A percentile compares a stretch with the other conserved stretches of the same genome.
Evolutionary conservation across 225 moss, liverwort and hornwort genomes (phyloP).

Genomic region (Thuidium tamariscinum): DNA sequence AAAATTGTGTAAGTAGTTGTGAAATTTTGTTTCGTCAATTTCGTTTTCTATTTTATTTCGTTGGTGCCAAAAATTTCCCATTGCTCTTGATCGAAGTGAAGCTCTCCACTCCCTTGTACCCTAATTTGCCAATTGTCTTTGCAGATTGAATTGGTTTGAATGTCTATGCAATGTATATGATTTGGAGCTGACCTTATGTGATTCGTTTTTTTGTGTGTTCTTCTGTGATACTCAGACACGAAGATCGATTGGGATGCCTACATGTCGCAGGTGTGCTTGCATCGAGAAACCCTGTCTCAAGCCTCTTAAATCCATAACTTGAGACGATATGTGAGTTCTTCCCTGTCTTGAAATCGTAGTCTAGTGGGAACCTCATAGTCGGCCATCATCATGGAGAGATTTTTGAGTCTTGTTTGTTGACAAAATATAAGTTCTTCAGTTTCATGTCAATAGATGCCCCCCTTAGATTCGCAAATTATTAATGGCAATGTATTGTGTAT

Average conservation of each 20-base stretch:
- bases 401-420: background rate
- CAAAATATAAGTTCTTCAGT: background rate
- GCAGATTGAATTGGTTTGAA: background rate
- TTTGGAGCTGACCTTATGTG: background rate
- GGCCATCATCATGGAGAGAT: background rate
- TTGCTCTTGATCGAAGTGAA: background rate
- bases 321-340: background rate
- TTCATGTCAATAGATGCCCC: background rate
- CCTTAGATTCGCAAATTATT: background rate
- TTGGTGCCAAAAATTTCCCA: background rate
- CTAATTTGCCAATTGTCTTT: background rate
- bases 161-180: background rate
- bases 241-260: constrained; percentile 99
- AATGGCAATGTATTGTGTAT: background rate
- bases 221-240: constrained; percentile 51
- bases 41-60: background rate
- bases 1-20: background rate
- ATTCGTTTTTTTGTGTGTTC: background rate
- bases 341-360: background rate
- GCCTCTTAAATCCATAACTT: background rate
- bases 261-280: constrained; percentile 86
- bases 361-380: background rate
- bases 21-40: background rate
- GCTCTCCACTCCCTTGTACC: background rate
- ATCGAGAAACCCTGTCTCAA: background rate